A percentile compares a stretch with the other conserved stretches of the same genome.
Evolutionary conservation across 2,329 filamentous ascomycete species (phyloP).

Genomic region (Aspergillus calidoustus): DNA sequence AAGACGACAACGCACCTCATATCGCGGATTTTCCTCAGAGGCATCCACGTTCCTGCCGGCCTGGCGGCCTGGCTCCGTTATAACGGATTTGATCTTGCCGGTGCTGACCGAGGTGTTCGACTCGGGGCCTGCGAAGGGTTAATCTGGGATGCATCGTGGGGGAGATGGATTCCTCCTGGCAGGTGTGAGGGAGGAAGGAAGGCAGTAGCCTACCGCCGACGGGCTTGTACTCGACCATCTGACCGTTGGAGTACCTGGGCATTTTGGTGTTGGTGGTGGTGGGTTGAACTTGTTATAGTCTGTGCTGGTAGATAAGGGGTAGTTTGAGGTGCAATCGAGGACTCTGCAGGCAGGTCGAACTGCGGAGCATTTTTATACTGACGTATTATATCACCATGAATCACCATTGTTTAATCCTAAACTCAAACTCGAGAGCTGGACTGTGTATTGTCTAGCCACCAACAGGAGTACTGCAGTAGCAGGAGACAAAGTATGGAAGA

Average conservation of each 20-base stretch:
- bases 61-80: slow-evolving; percentile 39
- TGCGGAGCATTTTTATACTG: not conserved
- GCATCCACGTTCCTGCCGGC: slow-evolving; percentile 40
- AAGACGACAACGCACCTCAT: slow-evolving; percentile 34
- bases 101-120: slow-evolving; percentile 39
- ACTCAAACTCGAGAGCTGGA: too few relatives aligned
- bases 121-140: slow-evolving; percentile 31
- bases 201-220: slow-evolving; percentile 35
- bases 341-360: not conserved
- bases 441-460: not conserved
- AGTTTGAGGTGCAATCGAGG: too few relatives aligned
- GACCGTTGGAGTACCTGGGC: slow-evolving; percentile 21
- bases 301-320: too few relatives aligned
- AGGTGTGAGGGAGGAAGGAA: not conserved
- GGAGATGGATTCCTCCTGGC: not conserved
- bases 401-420: not conserved
- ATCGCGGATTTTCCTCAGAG: slow-evolving; percentile 36
- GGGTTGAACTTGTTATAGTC: not conserved
- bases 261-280: slow-evolving; percentile 1
- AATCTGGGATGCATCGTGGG: too few relatives aligned
- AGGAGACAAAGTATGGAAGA: not conserved
- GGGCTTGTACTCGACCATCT: slow-evolving; percentile 42
- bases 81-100: slow-evolving; percentile 37
- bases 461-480: not conserved
- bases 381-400: not conserved